Percentiles rank a stretch among this genome's conserved stretches.
Evolutionary conservation across 257 asterid genomes (phyloP).

Genomic region (Solanum sparsipilum): DNA sequence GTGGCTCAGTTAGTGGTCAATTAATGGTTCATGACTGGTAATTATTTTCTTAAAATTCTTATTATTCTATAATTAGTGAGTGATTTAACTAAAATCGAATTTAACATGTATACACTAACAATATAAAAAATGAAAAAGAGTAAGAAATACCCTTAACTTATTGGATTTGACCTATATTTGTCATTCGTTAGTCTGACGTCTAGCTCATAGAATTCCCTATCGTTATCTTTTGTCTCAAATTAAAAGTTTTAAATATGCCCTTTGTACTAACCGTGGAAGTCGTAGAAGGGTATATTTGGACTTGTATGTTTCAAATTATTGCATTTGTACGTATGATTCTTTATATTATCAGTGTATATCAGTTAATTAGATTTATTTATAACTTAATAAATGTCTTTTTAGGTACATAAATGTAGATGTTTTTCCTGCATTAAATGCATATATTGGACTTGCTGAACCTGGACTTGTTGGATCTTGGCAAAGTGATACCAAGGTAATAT

Average conservation of each 20-base stretch:
- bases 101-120: background rate
- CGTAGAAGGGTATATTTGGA: background rate
- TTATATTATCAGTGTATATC: background rate
- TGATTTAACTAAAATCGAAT: background rate
- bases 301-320: background rate
- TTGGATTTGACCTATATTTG: too few relatives aligned
- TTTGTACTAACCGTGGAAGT: background rate
- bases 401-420: conserved; percentile 2
- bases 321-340: background rate
- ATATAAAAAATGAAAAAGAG: background rate
- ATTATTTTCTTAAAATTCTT: background rate
- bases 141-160: background rate
- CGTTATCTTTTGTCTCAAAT: too few relatives aligned
- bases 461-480: conserved; percentile 82
- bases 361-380: background rate
- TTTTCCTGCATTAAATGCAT: conserved; percentile 37
- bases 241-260: background rate
- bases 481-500: conserved; percentile 37
- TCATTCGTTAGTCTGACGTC: too few relatives aligned
- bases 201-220: too few relatives aligned
- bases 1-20: conserved; percentile 55
- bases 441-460: conserved; percentile 61
- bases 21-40: conserved; percentile 46
- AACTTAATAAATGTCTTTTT: background rate
- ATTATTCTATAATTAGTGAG: background rate